A percentile compares a stretch with the other conserved stretches of the same genome.
Conservation (phyloP, 805 yeast genomes). For the Cyberlindnera americana region DNA sequence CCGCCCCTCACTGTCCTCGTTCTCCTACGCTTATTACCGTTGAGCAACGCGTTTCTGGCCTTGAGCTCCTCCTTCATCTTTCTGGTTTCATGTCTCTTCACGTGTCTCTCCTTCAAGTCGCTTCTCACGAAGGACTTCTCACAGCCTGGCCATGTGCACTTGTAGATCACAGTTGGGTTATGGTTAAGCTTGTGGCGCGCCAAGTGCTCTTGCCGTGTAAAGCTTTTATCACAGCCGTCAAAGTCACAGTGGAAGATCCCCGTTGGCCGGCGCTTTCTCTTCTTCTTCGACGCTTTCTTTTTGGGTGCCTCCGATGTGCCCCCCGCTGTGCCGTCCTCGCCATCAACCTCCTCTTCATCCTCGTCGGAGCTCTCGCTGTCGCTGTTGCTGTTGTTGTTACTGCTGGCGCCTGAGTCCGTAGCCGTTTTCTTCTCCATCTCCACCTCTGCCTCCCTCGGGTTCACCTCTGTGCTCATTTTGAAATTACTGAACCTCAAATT, state of each 20-base stretch:
- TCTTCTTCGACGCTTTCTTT: slow-evolving; percentile 1
- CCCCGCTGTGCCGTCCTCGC: background rate
- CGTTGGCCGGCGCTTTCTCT: slow-evolving; percentile 25
- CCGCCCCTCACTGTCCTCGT: slow-evolving; percentile 2
- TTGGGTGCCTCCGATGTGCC: background rate
- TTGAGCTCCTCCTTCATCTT: slow-evolving; percentile 28
- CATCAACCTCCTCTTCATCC: background rate
- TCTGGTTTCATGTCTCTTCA: slow-evolving; percentile 39
- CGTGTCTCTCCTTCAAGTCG: slow-evolving; percentile 49
- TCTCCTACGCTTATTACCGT: slow-evolving; percentile 17
- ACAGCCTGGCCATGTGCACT: slow-evolving; percentile 48
- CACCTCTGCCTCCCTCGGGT: too few species aligned
- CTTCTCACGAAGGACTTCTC: slow-evolving; percentile 59
- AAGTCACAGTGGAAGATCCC: slow-evolving; percentile 40
- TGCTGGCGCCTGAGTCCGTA: background rate
- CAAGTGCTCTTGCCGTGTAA: slow-evolving; percentile 60
- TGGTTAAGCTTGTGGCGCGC: slow-evolving; percentile 65
- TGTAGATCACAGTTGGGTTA: slow-evolving; percentile 49
- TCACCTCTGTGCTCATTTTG: too few species aligned
- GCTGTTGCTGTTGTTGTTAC: background rate
- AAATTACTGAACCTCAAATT: too few species aligned
- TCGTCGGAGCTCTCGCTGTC: slow-evolving; percentile 1
- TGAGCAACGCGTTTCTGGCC: slow-evolving; percentile 12
- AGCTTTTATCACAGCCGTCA: slow-evolving; percentile 51
- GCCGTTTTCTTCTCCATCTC: background rate